A percentile compares a stretch with the other conserved stretches of the same genome.
phyloP scores from a whole-genome alignment of 2,329 filamentous ascomycete species.

The Xylaria sp. region DNA sequence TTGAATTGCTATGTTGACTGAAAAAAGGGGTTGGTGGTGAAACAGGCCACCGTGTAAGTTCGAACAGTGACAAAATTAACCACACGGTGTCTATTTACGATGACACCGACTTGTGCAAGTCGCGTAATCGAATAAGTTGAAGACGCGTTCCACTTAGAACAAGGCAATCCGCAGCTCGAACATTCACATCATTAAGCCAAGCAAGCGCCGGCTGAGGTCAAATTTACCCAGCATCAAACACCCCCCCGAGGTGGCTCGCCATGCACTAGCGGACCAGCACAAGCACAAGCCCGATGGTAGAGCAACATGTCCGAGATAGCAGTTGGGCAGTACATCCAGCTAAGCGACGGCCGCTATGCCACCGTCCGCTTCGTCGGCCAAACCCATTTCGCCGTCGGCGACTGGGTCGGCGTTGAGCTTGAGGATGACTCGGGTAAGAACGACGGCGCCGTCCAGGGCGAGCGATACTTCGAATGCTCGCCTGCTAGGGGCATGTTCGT shows the following conservation, averaged over 20 bases:
- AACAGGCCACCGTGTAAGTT: not conserved
- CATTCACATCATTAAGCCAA: slow-evolving; percentile 34
- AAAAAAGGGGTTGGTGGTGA: too few relatives aligned
- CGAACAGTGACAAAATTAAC: not conserved
- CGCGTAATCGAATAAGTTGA: slow-evolving; percentile 38
- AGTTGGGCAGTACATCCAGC: slow-evolving; percentile 79
- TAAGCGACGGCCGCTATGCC: slow-evolving; percentile 80
- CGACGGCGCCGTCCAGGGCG: slow-evolving; percentile 88
- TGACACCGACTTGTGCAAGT: slow-evolving; percentile 36
- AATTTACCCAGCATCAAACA: slow-evolving; percentile 26
- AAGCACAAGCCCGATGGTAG: slow-evolving; percentile 43
- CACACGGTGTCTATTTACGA: slow-evolving; percentile 15
- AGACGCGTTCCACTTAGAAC: slow-evolving; percentile 33
- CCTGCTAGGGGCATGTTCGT: slow-evolving; percentile 87
- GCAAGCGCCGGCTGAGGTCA: slow-evolving; percentile 16
- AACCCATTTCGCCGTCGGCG: slow-evolving; percentile 81
- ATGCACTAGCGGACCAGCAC: slow-evolving; percentile 42
- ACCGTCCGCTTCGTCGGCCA: slow-evolving; percentile 83
- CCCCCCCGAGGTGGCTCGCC: slow-evolving; percentile 24
- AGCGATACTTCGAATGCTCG: slow-evolving; percentile 87
- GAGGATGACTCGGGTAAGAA: slow-evolving; percentile 88
- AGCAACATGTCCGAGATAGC: slow-evolving; percentile 64
- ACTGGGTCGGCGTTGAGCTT: slow-evolving; percentile 92
- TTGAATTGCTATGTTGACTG: not conserved
- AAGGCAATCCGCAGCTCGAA: slow-evolving; percentile 32